Evolutionary conservation across 805 yeast species (phyloP).

Genomic region (Saccharomycopsis javanensis): DNA sequence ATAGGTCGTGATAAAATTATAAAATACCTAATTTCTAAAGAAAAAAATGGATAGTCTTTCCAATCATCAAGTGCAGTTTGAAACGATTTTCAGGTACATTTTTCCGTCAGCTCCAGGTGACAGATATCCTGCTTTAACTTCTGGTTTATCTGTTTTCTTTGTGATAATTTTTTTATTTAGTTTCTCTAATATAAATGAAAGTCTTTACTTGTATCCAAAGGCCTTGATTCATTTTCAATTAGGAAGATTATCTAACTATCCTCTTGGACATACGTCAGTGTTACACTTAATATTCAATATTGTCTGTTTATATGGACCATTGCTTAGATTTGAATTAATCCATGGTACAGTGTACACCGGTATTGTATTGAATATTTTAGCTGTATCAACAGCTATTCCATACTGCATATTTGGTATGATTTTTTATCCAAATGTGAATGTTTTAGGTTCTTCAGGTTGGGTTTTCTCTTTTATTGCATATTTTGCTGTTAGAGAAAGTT

Average conservation of each 20-base stretch:
- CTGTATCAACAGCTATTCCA: constrained; percentile 58
- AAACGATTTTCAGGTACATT: constrained; percentile 8
- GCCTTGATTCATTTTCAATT: constrained; percentile 34
- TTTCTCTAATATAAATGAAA: constrained; percentile 23
- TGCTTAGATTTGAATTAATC: constrained; percentile 54
- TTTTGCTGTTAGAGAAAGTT: constrained; percentile 41
- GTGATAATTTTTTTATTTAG: constrained; percentile 9
- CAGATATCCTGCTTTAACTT: constrained; percentile 17
- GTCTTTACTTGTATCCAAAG: constrained; percentile 44
- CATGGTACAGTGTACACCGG: constrained; percentile 88
- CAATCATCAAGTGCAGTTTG: constrained; percentile 1
- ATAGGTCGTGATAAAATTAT: no score
- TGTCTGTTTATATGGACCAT: constrained; percentile 45
- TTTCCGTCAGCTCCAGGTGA: constrained; percentile 13
- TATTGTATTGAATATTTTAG: constrained; percentile 59
- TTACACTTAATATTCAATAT: constrained; percentile 55
- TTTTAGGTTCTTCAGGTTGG: constrained; percentile 68
- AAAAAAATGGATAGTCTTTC: background rate
- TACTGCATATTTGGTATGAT: constrained; percentile 43
- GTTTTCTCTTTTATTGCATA: constrained; percentile 58
- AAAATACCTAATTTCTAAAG: no score
- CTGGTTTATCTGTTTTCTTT: constrained; percentile 17
- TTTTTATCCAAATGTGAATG: constrained; percentile 43
- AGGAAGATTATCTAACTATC: constrained; percentile 48
- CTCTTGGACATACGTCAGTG: constrained; percentile 54